A percentile compares a stretch with the other conserved stretches of the same genome.
phyloP scores from a whole-genome alignment of 129 eudicot species.

The Flaveria ramosissima region DNA sequence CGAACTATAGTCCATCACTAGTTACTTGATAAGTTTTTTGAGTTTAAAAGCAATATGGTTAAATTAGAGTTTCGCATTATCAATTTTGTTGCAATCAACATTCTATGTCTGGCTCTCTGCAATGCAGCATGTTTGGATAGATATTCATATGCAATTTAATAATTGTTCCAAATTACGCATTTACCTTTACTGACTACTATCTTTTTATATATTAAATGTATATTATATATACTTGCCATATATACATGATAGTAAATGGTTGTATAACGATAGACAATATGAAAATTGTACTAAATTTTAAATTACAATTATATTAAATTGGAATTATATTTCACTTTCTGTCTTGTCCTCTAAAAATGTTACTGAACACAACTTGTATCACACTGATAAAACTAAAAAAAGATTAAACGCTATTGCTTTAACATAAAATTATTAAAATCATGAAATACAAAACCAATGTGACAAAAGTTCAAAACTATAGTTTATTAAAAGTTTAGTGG shows the following conservation, averaged over 20 bases:
- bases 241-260: too few relatives aligned
- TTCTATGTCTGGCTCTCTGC: background rate
- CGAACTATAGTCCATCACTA: too few relatives aligned
- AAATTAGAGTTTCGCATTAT: background rate
- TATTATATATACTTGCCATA: too few relatives aligned
- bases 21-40: background rate
- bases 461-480: background rate
- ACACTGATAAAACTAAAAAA: background rate
- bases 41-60: background rate
- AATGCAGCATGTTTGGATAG: background rate
- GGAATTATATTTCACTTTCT: too few relatives aligned
- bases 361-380: too few relatives aligned
- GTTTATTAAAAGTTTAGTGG: constrained; percentile 15
- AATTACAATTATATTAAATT: too few relatives aligned
- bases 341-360: too few relatives aligned
- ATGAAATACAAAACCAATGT: constrained; percentile 13
- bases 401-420: background rate
- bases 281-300: too few relatives aligned
- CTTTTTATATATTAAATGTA: too few relatives aligned
- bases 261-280: too few relatives aligned
- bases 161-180: background rate
- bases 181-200: background rate
- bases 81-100: background rate
- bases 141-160: background rate
- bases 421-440: background rate